Base-by-base conservation (phyloP, 257 asterid genomes). In the Solanum chmielewskii region DNA sequence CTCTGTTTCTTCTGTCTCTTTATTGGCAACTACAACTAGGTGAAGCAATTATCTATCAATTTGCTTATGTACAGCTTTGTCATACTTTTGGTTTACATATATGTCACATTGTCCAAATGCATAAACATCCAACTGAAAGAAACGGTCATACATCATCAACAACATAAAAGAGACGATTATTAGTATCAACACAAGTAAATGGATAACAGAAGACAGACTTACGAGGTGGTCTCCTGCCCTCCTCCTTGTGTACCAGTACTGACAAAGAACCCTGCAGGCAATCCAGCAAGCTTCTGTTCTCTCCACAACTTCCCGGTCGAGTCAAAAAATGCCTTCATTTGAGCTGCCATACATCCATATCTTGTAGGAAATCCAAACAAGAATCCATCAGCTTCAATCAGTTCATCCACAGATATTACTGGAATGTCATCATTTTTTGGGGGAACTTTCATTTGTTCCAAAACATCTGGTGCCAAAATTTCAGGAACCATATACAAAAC, bases 171-270 rank as follows among this genome's bases (percentile, higher is more conserved):
- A 41, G 6, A 75, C 7, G 23, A 75, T 6, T 5, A 75, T 12
- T 6, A 11, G 31, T 23, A 11, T 11, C 12, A 75, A 75, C 59
- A 75, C 59, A 23, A 23, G 35, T 41, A 41, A 41, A 41, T 73
- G 35, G 3, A 75, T 75, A 11, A 75, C 59, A 75, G 31, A 75
- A 75, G 56, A 47, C 20, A 39, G 84, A 29, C 96, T 95, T 95
- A 97, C 99, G 99, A 98, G 60, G 99, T 95, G 86, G 99, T 95
- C 88, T 97, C 99, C 88, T 97, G 99, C 11, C 99, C 99, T 89
- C 99, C 99, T 60, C 99, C 99, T 83, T 97, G 99, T n/a, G 99
- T 97, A 39, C 99, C 99, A 21, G 99, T 95, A 92, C 99, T 97
- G 89, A 97, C 97, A 80, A 97, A 97, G 86, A 97, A 94, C 11